phyloP scores from a whole-genome alignment of 164 flowering plant genomes.

The Magnolia changhungtana region DNA sequence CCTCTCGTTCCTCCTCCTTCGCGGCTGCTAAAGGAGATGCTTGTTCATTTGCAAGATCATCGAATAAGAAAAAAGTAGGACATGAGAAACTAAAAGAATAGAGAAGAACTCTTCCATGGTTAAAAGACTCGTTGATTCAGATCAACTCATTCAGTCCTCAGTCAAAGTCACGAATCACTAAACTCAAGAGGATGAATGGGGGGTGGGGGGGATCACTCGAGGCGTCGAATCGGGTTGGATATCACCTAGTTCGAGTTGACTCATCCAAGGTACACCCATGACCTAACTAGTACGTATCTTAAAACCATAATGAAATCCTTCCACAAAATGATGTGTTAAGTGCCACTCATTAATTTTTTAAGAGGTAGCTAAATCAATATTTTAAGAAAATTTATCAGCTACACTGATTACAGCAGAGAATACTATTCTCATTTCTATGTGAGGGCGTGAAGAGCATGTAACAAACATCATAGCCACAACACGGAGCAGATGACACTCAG shows the following conservation, averaged over 20 bases:
- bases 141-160: background rate
- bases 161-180: background rate
- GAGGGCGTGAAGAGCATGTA: too few species aligned
- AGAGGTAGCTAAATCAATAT: too few species aligned
- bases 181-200: background rate
- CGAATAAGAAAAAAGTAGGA: constrained; percentile 16
- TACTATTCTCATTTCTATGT: too few species aligned
- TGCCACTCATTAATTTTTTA: background rate
- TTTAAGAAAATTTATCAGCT: background rate
- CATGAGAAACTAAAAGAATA: background rate
- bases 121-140: too few species aligned
- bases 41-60: constrained; percentile 28
- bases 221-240: background rate
- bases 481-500: background rate
- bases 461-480: background rate
- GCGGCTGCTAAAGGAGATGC: background rate
- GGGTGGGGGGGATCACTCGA: background rate
- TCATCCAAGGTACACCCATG: background rate
- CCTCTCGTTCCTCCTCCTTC: constrained; percentile 20
- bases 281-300: background rate
- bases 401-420: background rate
- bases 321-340: too few species aligned
- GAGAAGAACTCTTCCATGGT: background rate
- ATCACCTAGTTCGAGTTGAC: background rate
- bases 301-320: too few species aligned